Base-by-base conservation (phyloP, 352 stramenopile species). In the Peronospora destructor region DNA sequence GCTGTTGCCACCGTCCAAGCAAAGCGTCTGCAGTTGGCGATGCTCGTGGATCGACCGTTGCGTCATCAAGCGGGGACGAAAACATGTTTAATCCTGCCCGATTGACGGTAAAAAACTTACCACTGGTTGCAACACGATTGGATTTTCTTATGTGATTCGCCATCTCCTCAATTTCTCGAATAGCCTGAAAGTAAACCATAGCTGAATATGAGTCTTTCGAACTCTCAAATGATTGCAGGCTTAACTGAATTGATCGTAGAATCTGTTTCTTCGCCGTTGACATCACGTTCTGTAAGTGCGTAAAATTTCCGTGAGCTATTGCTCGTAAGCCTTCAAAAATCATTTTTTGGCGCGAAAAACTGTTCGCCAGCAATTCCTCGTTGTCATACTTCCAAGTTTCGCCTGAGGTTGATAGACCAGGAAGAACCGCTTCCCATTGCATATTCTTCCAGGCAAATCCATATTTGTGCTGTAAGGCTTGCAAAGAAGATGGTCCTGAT, bases 371-470 rank as follows among this genome's bases (percentile, higher is more conserved):
- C 33, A n/a, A 9, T 11, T 29, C 1, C n/a, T 44, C 47, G 19
- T 23, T 39, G 29, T 43, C 11, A 46, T 12, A 23, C 17, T 34
- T 43, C 51, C 35, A 38, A 6, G n/a, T 19, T 35, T 38, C 19
- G 34, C 21, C n/a, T 35, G 39, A 14, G n/a, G 11, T 35, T 2
- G 49, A 65, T 36, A 63, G 44, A 8, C 49, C 56, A 26, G 73
- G 61, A 13, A 62, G 59, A n/a, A 73, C 45, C 5, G 54, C 56
- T 19, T 79, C 64, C 84, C 84, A 94, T 53, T 91, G 81, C 51
- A 89, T 53, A 28, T 53, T 79, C 40, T 84, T 87, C 84, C 84
- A 94, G 1, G 81, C 79, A 16, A 87, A 54, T 46, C 91, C 71
- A 49, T 85, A 94, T 23, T 79, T 76, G 53, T 86, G 68, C 34